These are phyloP conservation scores for Chrysoporthe cubensis DNA, from an alignment of 2,329 filamentous ascomycete species.

Conservation along the genomic window DNA sequence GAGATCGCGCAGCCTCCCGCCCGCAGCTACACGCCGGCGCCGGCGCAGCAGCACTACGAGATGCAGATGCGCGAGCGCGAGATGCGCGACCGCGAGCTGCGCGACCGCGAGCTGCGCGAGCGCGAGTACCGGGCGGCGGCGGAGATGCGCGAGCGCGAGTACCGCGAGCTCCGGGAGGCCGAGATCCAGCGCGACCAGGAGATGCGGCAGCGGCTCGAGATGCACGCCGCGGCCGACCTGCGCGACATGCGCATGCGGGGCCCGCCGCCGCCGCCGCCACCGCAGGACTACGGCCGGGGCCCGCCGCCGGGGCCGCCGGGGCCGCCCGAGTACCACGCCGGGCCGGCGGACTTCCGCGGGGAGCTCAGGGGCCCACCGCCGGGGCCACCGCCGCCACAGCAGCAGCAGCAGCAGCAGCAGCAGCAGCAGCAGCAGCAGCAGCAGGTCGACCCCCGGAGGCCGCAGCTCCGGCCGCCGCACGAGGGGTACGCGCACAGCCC, in stretches of 20 bases:
- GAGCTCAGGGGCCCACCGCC: constrained; percentile 24
- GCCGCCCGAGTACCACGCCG: constrained; percentile 19
- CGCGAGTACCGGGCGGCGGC: not conserved
- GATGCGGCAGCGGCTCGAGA: constrained; percentile 13
- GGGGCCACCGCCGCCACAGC: constrained; percentile 6
- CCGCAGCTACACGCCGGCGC: constrained; percentile 25
- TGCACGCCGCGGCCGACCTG: constrained; percentile 20
- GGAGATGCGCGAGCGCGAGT: constrained; percentile 12
- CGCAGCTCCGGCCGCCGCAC: constrained; percentile 26
- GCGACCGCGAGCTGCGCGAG: constrained; percentile 7
- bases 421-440: constrained; percentile 8
- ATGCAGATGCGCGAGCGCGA: constrained; percentile 21
- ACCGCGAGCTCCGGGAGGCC: not conserved
- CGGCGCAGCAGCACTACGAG: constrained; percentile 19
- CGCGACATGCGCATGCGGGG: constrained; percentile 26
- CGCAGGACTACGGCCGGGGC: constrained; percentile 11
- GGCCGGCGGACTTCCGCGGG: constrained; percentile 21
- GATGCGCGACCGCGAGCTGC: constrained; percentile 4
- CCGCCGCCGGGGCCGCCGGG: constrained; percentile 12
- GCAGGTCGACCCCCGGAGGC: constrained; percentile 20
- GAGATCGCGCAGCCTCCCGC: constrained; percentile 18
- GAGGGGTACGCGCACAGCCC: constrained; percentile 24
- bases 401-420: not conserved
- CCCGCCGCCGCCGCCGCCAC: no score
- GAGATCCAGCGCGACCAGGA: constrained; percentile 7